These are phyloP conservation scores for Rhododendron molle DNA, from an alignment of 148 eudicot species.

Conservation along the genomic window DNA sequence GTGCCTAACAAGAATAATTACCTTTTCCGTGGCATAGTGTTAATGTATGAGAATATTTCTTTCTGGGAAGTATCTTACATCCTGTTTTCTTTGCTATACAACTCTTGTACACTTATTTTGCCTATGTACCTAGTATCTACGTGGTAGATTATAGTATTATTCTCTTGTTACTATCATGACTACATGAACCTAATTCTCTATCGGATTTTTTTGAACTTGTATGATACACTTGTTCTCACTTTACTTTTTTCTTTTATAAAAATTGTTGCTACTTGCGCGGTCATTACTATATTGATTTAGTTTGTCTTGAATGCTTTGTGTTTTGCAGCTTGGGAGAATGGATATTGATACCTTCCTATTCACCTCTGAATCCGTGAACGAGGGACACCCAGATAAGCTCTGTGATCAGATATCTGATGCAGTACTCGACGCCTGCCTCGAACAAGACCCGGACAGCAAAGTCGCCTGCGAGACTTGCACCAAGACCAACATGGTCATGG, in stretches of 20 bases:
- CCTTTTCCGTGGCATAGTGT: background rate
- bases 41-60: background rate
- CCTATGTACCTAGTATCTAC: background rate
- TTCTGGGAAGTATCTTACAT: background rate
- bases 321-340: constrained; percentile 9
- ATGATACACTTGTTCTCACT: background rate
- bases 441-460: constrained; percentile 24
- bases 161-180: background rate
- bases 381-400: constrained; percentile 26
- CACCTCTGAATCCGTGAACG: constrained; percentile 23
- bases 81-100: background rate
- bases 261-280: background rate
- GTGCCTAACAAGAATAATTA: background rate
- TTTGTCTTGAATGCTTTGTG: background rate
- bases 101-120: background rate
- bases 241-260: background rate
- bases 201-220: background rate
- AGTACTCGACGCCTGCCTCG: constrained; percentile 23
- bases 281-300: background rate
- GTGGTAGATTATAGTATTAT: background rate
- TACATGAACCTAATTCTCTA: background rate
- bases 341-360: constrained; percentile 19
- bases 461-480: constrained; percentile 27
- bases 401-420: constrained; percentile 28
- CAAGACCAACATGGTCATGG: constrained; percentile 41